Evolutionary conservation across 306 rosid genomes (phyloP).

Genomic region (Rubus idaeus): DNA sequence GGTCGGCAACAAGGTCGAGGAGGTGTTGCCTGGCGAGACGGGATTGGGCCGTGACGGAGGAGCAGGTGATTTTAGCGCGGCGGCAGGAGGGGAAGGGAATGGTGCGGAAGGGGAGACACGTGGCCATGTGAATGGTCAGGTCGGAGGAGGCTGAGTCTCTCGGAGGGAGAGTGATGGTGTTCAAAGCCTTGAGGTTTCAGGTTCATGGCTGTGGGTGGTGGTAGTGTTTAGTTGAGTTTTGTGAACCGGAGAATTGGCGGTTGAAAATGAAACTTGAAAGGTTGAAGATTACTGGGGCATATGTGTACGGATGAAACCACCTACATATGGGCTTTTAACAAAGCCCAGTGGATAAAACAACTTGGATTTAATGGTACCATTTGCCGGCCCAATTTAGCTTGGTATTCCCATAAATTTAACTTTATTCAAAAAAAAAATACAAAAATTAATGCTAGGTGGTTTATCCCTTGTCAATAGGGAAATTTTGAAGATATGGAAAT

Average conservation of each 20-base stretch:
- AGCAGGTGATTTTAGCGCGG: slow-evolving; percentile 42
- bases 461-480: no score
- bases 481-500: no score
- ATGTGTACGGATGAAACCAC: not conserved
- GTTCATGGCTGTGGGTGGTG: not conserved
- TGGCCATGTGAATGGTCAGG: slow-evolving; percentile 38
- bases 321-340: not conserved
- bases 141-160: not conserved
- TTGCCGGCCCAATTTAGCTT: no score
- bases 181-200: not conserved
- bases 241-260: slow-evolving; percentile 19
- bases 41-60: slow-evolving; percentile 56
- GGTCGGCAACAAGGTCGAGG: slow-evolving; percentile 71
- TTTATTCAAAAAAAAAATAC: no score
- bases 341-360: not conserved
- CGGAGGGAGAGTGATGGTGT: not conserved
- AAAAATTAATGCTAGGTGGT: no score
- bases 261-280: slow-evolving; percentile 11
- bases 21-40: slow-evolving; percentile 54
- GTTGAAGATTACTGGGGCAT: not conserved
- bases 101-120: slow-evolving; percentile 31
- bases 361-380: not conserved
- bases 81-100: slow-evolving; percentile 21
- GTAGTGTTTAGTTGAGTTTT: not conserved
- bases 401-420: no score